Evolutionary conservation across 352 stramenopile species (phyloP).

Genomic region (Detonula confervacea): DNA sequence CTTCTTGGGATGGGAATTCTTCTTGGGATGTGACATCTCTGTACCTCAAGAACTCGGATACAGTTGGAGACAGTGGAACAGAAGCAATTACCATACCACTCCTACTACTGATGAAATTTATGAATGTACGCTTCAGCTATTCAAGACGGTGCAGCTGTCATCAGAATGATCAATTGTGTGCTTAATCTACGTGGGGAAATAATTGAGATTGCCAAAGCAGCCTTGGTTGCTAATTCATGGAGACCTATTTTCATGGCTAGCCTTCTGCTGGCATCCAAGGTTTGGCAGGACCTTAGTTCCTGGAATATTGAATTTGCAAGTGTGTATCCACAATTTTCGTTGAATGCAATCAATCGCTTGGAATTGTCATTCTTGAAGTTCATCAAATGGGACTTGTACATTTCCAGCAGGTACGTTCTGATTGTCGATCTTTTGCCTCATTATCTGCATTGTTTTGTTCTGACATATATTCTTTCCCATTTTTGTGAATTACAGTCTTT

Average conservation of each 20-base stretch:
- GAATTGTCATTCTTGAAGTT: constrained; percentile 96
- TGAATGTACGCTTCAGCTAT: constrained; percentile 88
- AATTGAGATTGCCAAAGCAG: constrained; percentile 96
- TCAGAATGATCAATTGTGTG: constrained; percentile 98
- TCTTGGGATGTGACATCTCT: too few species aligned
- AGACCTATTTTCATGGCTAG: constrained; percentile 97
- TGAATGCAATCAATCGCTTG: constrained; percentile 97
- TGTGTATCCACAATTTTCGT: constrained; percentile 98
- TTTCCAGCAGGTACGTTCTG: constrained; percentile 85
- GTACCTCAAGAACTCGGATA: too few species aligned
- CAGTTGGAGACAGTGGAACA: too few species aligned
- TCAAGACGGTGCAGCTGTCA: constrained; percentile 95
- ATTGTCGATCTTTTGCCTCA: too few species aligned
- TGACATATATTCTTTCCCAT: constrained; percentile 3
- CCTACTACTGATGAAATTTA: constrained; percentile 85
- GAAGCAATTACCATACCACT: too few species aligned
- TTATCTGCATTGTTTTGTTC: too few species aligned
- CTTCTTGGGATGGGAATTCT: too few species aligned
- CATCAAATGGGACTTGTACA: constrained; percentile 99
- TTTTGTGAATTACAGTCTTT: constrained; percentile 6
- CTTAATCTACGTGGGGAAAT: constrained; percentile 99
- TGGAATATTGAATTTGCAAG: constrained; percentile 97
- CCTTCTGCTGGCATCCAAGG: constrained; percentile 97
- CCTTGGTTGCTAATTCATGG: constrained; percentile 95
- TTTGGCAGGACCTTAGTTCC: constrained; percentile 98